These are phyloP conservation scores for Lodderomyces jiufengensis DNA, from an alignment of 1,139 yeast species.

Conservation along the genomic window DNA sequence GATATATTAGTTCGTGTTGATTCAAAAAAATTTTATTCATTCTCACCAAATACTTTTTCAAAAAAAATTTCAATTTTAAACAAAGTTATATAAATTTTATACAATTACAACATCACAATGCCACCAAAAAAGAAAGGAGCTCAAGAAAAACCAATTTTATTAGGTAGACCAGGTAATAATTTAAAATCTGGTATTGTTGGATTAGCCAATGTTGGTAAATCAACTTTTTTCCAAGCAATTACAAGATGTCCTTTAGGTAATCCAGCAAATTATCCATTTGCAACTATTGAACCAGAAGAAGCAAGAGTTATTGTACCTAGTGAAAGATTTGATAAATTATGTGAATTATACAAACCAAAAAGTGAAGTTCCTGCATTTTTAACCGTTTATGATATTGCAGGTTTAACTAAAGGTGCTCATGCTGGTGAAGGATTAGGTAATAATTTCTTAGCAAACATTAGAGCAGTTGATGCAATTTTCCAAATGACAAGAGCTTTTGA, in stretches of 20 bases:
- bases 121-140: constrained; percentile 89
- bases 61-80: constrained; percentile 4
- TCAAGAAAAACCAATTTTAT: constrained; percentile 81
- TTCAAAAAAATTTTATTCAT: constrained; percentile 7
- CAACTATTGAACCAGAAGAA: constrained; percentile 98
- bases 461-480: constrained; percentile 97
- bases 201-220: constrained; percentile 94
- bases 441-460: constrained; percentile 93
- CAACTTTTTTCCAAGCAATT: constrained; percentile 84
- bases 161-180: constrained; percentile 98
- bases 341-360: constrained; percentile 74
- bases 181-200: constrained; percentile 97
- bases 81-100: background rate
- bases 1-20: background rate
- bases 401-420: constrained; percentile 95
- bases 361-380: constrained; percentile 89
- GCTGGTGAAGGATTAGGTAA: constrained; percentile 98
- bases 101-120: constrained; percentile 38
- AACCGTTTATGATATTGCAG: constrained; percentile 96
- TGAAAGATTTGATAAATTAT: constrained; percentile 74
- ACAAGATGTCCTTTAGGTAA: constrained; percentile 92
- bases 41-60: no score
- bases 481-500: constrained; percentile 98
- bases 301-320: constrained; percentile 97
- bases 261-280: constrained; percentile 98